Conservation (phyloP, 306 rosid genomes). For the Fagus sylvatica region DNA sequence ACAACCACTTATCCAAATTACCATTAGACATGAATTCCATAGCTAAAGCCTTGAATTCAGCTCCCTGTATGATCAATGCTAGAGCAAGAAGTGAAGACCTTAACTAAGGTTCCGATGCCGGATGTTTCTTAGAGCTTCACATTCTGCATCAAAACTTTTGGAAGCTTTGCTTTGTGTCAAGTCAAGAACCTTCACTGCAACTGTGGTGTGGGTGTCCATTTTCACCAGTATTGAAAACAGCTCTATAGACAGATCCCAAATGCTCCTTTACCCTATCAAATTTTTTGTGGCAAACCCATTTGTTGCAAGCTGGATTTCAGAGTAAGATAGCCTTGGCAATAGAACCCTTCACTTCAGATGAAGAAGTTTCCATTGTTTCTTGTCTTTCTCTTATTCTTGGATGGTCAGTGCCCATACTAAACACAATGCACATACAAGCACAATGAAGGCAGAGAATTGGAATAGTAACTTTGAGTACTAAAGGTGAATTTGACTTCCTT, state of each 20-base stretch:
- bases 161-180: constrained; percentile 38
- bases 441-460: not conserved
- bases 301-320: too few species aligned
- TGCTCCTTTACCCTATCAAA: not conserved
- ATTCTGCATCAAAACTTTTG: constrained; percentile 39
- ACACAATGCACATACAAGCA: not conserved
- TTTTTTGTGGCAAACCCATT: too few species aligned
- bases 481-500: not conserved
- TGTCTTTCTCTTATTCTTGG: not conserved
- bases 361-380: not conserved
- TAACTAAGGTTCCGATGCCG: constrained; percentile 40
- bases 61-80: constrained; percentile 36
- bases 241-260: not conserved
- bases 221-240: too few species aligned
- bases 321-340: too few species aligned
- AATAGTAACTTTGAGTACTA: not conserved
- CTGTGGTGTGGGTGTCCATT: constrained; percentile 3
- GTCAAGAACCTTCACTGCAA: constrained; percentile 44
- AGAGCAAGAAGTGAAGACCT: constrained; percentile 37
- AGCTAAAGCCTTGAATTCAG: constrained; percentile 42
- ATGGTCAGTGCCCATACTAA: not conserved
- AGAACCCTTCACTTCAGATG: too few species aligned
- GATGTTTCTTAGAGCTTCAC: constrained; percentile 38
- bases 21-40: constrained; percentile 43
- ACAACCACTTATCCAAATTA: constrained; percentile 32